Evolutionary conservation across 139 green algal species (phyloP), one percentile per base, ranked within the genome.

Genomic region (Asterochloris sp.): DNA sequence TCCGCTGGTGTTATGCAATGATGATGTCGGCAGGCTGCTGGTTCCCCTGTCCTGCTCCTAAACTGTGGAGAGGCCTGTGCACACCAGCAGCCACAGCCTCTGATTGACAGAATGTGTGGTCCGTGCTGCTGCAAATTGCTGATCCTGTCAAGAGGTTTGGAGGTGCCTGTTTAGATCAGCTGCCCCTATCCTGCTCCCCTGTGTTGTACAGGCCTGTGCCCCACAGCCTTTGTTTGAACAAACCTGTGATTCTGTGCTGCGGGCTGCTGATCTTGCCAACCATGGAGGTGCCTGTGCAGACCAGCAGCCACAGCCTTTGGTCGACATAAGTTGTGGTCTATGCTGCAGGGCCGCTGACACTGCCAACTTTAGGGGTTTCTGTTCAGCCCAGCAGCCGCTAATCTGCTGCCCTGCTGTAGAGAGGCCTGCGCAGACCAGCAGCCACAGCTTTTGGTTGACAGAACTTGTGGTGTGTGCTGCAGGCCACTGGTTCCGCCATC

Each of bases 201-300:
- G 21, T 62, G 19, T 47, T 85, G 81, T 15, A 69, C 74, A 61
- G 38, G 61, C 71, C 29, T 62, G 74, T 85, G 73, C 73, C 62
- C 13, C n/a, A n/a, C n/a, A n/a, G n/a, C n/a, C n/a, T n/a, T n/a
- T n/a, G n/a, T n/a, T n/a, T n/a, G n/a, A n/a, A n/a, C n/a, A n/a
- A n/a, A n/a, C n/a, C n/a, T n/a, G n/a, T n/a, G n/a, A n/a, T n/a
- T n/a, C n/a, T n/a, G n/a, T n/a, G n/a, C n/a, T n/a, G n/a, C n/a
- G n/a, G n/a, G n/a, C n/a, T n/a, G n/a, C n/a, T n/a, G n/a, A n/a
- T n/a, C n/a, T n/a, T n/a, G n/a, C n/a, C n/a, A n/a, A n/a, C 68
- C 71, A 16, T 69, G 63, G 63, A 69, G 63, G 63, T 69, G 63
- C 14, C 14, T 14, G 14, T 69, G 63, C 14, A 69, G 63, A 16